Evolutionary conservation across 352 stramenopile genomes (phyloP).

Genomic region (Phytopythium oedochilum): DNA sequence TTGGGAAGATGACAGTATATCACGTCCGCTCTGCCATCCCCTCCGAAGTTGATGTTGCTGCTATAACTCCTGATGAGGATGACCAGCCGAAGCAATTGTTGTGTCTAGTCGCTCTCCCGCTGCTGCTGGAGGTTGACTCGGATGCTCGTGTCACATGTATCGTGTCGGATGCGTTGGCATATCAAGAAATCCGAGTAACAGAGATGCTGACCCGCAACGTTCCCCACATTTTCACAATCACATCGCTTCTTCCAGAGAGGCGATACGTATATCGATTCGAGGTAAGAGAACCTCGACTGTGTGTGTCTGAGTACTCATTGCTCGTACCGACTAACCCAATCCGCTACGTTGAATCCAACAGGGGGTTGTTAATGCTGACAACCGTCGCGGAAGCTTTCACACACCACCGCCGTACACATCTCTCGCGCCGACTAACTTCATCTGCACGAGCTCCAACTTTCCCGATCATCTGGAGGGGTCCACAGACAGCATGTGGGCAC

Average conservation of each 20-base stretch:
- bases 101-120: constrained; percentile 24
- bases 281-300: too few relatives aligned
- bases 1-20: constrained; percentile 33
- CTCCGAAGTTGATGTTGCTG: constrained; percentile 7
- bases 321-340: background rate
- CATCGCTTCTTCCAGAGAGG: constrained; percentile 37
- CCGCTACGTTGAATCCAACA: constrained; percentile 7
- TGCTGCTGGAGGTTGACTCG: constrained; percentile 67
- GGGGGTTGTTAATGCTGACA: constrained; percentile 51
- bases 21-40: background rate
- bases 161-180: constrained; percentile 55
- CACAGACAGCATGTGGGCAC: constrained; percentile 53
- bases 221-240: constrained; percentile 45
- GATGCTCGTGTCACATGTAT: constrained; percentile 48
- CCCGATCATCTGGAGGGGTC: constrained; percentile 53
- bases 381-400: constrained; percentile 54
- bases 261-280: constrained; percentile 72
- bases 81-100: constrained; percentile 12
- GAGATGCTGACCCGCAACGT: constrained; percentile 21
- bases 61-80: background rate
- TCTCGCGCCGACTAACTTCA: constrained; percentile 28
- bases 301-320: too few relatives aligned
- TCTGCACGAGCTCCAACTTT: constrained; percentile 69
- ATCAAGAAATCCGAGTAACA: constrained; percentile 35
- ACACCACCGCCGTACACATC: constrained; percentile 22